A percentile compares a stretch with the other conserved stretches of the same genome.
Conservation (phyloP, 176 grass and related monocot species). For the Oryza longistaminata region DNA sequence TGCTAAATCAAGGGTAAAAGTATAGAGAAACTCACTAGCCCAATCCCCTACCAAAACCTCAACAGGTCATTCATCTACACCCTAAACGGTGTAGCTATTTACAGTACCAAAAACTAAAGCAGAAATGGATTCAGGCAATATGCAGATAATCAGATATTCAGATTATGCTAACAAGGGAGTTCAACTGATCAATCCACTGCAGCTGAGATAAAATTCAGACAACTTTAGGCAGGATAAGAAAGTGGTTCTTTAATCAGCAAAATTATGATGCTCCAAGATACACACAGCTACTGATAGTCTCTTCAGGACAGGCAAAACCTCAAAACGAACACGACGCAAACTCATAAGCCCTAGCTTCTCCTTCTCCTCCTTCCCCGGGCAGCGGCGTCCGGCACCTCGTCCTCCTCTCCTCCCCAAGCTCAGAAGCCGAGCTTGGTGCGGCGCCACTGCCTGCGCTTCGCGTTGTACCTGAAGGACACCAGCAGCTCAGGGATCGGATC, state of each 20-base stretch:
- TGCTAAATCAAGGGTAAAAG: background rate
- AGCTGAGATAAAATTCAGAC: background rate
- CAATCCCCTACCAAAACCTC: background rate
- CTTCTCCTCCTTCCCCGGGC: background rate
- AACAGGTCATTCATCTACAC: background rate
- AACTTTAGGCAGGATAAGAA: background rate
- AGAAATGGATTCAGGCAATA: background rate
- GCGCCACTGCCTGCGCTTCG: slow-evolving; percentile 98
- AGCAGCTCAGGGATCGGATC: background rate
- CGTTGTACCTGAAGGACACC: slow-evolving; percentile 67
- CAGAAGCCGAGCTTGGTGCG: slow-evolving; percentile 96
- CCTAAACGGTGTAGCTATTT: background rate
- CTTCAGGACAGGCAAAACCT: slow-evolving; percentile 35
- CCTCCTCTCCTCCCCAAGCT: slow-evolving; percentile 19
- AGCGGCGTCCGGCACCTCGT: background rate
- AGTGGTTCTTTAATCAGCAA: slow-evolving; percentile 7
- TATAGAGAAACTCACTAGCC: background rate
- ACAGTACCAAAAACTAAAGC: background rate
- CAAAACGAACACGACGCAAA: background rate
- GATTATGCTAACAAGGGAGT: background rate
- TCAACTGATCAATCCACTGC: background rate
- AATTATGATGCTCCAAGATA: slow-evolving; percentile 14
- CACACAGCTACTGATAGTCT: slow-evolving; percentile 9
- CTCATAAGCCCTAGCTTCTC: slow-evolving; percentile 1
- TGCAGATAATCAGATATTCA: background rate